These are phyloP conservation scores for Pythium chondricola DNA, from an alignment of 352 stramenopile species.

Conservation along the genomic window DNA sequence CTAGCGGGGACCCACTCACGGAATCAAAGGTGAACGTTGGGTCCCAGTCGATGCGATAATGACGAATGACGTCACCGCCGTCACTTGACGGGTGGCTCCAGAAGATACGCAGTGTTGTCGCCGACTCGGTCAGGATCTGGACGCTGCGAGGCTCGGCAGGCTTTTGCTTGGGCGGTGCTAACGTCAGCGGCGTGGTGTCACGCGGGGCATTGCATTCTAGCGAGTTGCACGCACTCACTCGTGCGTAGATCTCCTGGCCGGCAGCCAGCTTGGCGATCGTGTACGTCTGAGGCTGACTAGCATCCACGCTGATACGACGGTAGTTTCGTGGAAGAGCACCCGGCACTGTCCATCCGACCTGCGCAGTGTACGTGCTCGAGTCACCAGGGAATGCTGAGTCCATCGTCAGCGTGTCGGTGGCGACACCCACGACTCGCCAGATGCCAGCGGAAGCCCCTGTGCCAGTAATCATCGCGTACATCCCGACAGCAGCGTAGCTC, in stretches of 20 bases:
- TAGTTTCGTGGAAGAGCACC: slow-evolving; percentile 48
- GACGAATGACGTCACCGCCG: slow-evolving; percentile 88
- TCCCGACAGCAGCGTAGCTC: slow-evolving; percentile 30
- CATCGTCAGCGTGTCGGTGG: slow-evolving; percentile 48
- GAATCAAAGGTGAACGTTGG: slow-evolving; percentile 75
- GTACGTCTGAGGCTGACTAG: slow-evolving; percentile 29
- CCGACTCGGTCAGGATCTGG: slow-evolving; percentile 59
- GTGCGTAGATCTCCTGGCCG: slow-evolving; percentile 78
- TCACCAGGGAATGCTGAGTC: slow-evolving; percentile 32
- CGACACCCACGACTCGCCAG: slow-evolving; percentile 39
- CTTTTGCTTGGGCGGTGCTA: slow-evolving; percentile 81
- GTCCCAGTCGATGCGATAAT: slow-evolving; percentile 96
- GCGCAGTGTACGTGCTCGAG: slow-evolving; percentile 28
- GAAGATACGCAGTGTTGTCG: slow-evolving; percentile 75
- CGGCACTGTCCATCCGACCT: slow-evolving; percentile 61
- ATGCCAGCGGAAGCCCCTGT: slow-evolving; percentile 27
- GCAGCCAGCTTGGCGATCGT: slow-evolving; percentile 58
- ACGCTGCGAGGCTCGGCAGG: slow-evolving; percentile 79
- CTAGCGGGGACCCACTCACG: slow-evolving; percentile 56
- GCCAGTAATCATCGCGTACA: slow-evolving; percentile 47
- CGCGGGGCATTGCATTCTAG: slow-evolving; percentile 86
- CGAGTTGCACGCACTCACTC: slow-evolving; percentile 87
- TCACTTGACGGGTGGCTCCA: slow-evolving; percentile 89
- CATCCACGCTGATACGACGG: slow-evolving; percentile 32
- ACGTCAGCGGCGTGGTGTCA: slow-evolving; percentile 57